Evolutionary conservation across 1,284 basidiomycete species (phyloP).

Genomic region (Papiliotrema laurentii): DNA sequence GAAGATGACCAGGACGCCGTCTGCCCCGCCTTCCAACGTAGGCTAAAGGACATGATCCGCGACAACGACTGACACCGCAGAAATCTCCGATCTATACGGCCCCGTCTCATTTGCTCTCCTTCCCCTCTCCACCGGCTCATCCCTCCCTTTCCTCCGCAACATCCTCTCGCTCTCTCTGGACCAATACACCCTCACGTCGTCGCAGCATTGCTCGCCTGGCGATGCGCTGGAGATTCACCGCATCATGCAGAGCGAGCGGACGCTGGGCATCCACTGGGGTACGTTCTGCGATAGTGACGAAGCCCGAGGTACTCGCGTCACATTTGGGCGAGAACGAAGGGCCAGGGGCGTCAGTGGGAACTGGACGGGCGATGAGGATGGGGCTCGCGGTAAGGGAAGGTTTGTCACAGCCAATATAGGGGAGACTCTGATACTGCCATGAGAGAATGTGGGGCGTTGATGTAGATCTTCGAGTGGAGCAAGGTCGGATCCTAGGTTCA

Average conservation of each 20-base stretch:
- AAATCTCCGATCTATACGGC: slow-evolving; percentile 41
- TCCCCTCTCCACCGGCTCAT: slow-evolving; percentile 45
- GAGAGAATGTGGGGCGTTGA: too few species aligned
- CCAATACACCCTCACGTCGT: slow-evolving; percentile 47
- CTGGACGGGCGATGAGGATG: slow-evolving; percentile 24
- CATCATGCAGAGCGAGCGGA: slow-evolving; percentile 29
- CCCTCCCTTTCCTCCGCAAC: slow-evolving; percentile 45
- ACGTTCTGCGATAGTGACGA: slow-evolving; percentile 47
- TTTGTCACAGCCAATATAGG: slow-evolving; percentile 46
- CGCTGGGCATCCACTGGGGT: slow-evolving; percentile 47
- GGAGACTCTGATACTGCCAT: slow-evolving; percentile 33
- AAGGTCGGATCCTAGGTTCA: too few species aligned
- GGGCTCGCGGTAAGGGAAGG: slow-evolving; percentile 20
- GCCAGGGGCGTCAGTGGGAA: slow-evolving; percentile 21
- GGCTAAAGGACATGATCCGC: slow-evolving; percentile 1
- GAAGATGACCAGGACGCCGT: slow-evolving; percentile 34
- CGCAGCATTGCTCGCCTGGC: slow-evolving; percentile 43
- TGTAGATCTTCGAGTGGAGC: too few species aligned
- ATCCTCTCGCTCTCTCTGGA: slow-evolving; percentile 43
- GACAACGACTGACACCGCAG: slow-evolving; percentile 12
- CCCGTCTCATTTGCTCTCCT: slow-evolving; percentile 41
- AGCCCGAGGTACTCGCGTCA: slow-evolving; percentile 41
- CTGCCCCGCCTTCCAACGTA: slow-evolving; percentile 46
- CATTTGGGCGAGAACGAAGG: slow-evolving; percentile 40
- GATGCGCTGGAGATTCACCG: slow-evolving; percentile 43